Base-by-base conservation (phyloP, 116 monocot genomes). In the Iris pallida region DNA sequence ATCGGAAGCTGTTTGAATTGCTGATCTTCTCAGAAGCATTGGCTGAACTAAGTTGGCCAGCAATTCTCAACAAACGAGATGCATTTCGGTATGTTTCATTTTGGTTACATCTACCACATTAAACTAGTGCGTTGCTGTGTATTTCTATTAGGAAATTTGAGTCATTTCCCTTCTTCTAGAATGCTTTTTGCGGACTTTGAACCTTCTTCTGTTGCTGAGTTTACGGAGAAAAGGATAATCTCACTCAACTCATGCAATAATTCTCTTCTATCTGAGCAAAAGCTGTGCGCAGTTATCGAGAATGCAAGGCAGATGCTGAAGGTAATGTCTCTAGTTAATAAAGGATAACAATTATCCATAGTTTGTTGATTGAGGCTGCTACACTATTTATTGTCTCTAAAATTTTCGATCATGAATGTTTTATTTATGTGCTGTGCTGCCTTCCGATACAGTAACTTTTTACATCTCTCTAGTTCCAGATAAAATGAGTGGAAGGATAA, bases 281-380 rank as follows among this genome's bases (percentile, higher is more conserved):
- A 80, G 68, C 49, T 90, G 18, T 45, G 83, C n/a, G 83, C 74
- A 55, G 68, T 79, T 64, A 79, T 86, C 10, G 86, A 73, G 43
- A 90, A 90, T 83, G 86, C 90, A 49, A 78, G 60, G 6, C 86
- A 81, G 57, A 75, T 79, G 10, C 66, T 83, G 1, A 79, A 86
- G 83, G 90, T 90, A 61, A n/a, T n/a, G n/a, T n/a, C n/a, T n/a
- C n/a, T n/a, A n/a, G n/a, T n/a, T n/a, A n/a, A 61, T 44, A 43
- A 43, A 61, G 30, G 30, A 30, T 30, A 30, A 30, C 30, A 30
- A 1, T 30, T 30, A 30, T 30, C 30, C 30, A 30, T 30, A 30
- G 30, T 30, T 30, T 30, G 3, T 30, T 30, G 30, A 30, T 30
- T 30, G 30, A 30, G 30, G 30, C 30, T 30, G 30, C 30, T 30